Percentiles rank a stretch among this genome's conserved stretches.
These are phyloP conservation scores for Setaria italica DNA, from an alignment of 202 grass and related monocot genomes.

Conservation along the genomic window DNA sequence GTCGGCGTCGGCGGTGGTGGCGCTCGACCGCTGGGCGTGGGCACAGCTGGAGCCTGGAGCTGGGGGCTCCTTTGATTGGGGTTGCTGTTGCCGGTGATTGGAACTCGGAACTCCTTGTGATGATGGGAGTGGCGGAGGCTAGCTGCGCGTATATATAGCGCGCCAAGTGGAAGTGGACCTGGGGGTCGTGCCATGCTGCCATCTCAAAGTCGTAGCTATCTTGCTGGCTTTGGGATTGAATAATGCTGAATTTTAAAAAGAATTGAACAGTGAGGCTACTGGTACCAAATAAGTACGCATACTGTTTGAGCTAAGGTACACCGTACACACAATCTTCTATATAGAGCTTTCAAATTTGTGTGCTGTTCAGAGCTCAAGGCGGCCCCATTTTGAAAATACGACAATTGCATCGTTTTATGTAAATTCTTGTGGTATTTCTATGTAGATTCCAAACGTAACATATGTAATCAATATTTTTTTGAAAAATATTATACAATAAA, in stretches of 20 bases:
- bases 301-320: not conserved
- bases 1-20: not conserved
- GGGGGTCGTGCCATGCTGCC: slow-evolving; percentile 20
- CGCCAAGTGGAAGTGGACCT: slow-evolving; percentile 49
- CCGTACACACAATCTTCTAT: not conserved
- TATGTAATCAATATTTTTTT: no score
- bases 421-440: not conserved
- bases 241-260: not conserved
- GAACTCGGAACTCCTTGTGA: not conserved
- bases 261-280: not conserved
- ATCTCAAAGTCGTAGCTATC: slow-evolving; percentile 44
- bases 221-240: slow-evolving; percentile 28
- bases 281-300: not conserved
- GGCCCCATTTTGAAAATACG: not conserved
- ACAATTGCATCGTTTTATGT: not conserved
- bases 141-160: slow-evolving; percentile 59
- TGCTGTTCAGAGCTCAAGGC: not conserved
- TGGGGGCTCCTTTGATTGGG: slow-evolving; percentile 32
- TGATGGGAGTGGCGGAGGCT: slow-evolving; percentile 39
- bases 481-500: no score
- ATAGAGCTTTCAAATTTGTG: not conserved
- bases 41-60: not conserved
- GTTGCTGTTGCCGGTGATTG: not conserved
- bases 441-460: not conserved
- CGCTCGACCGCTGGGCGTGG: slow-evolving; percentile 19